Percentiles rank a stretch among this genome's conserved stretches.
phyloP scores from a whole-genome alignment of 2,329 filamentous ascomycete genomes.

The Colletotrichum sp. region DNA sequence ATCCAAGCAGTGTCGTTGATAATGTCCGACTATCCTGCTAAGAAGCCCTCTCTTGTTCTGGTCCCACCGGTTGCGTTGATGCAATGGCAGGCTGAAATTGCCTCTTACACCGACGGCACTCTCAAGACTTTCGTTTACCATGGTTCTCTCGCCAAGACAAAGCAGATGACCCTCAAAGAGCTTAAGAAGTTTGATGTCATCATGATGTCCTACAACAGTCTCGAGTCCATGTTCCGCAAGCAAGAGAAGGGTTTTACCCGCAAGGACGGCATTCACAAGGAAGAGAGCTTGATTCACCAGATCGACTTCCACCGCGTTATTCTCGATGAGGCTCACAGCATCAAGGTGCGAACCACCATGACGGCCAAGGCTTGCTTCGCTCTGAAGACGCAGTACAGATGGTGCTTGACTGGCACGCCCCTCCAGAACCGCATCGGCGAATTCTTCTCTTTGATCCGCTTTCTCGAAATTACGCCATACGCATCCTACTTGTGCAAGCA shows the following conservation, averaged over 20 bases:
- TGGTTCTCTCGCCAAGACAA: constrained; percentile 82
- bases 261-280: constrained; percentile 80
- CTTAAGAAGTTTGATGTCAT: constrained; percentile 88
- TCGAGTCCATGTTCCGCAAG: constrained; percentile 92
- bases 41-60: constrained; percentile 79
- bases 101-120: constrained; percentile 82
- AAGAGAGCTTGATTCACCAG: constrained; percentile 79
- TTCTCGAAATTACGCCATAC: constrained; percentile 87
- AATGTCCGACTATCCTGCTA: constrained; percentile 94
- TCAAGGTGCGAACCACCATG: constrained; percentile 88
- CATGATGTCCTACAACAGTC: constrained; percentile 93
- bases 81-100: constrained; percentile 90
- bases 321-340: constrained; percentile 93
- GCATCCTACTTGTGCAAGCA: constrained; percentile 93
- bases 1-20: constrained; percentile 97
- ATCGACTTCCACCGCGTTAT: constrained; percentile 91
- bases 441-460: constrained; percentile 92
- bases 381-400: constrained; percentile 85
- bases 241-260: constrained; percentile 90
- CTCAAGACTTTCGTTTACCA: constrained; percentile 92
- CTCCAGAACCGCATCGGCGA: constrained; percentile 97
- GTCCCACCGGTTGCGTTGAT: constrained; percentile 93
- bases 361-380: constrained; percentile 96
- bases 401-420: constrained; percentile 94
- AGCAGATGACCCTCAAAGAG: constrained; percentile 75